Base-by-base conservation (phyloP, 2,329 filamentous ascomycete species). In the Aspergillus luchuensis region DNA sequence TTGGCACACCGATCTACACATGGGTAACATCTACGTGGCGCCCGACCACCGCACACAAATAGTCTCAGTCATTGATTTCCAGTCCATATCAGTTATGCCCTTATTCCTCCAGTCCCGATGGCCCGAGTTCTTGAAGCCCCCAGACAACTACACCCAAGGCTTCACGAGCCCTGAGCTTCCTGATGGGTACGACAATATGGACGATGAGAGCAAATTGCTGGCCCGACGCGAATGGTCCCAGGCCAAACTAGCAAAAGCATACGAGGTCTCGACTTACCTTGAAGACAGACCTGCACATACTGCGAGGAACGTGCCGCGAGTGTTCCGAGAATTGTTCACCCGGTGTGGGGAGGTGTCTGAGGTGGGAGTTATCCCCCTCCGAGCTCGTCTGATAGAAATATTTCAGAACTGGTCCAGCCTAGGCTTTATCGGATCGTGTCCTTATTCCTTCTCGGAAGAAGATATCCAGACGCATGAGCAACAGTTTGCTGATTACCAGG, bases 1-100 rank as follows among this genome's bases (percentile, higher is more conserved):
- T 2, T 66, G 66, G 64, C 66, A 69, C 36, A 45, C 50, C 17
- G 66, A 68, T 41, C 59, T 67, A 17, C 67, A 68, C 50, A 45
- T 66, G 56, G 66, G 72, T 25, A 76, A 77, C 51, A 75, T 78
- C 13, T 76, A 68, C 47, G 67, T 72, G 21, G 59, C 65, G 8
- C 47, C 64, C 4, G 55, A 68, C 13, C 60, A 72, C 0, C 54
- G 54, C 48, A 64, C 65, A 38, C 38, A n/a, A 50, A 71, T 72
- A 39, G 45, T 60, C n/a, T 60, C 58, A 0, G 17, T 71, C 1
- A 72, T 73, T 41, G 71, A 73, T 52, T 63, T 67, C 23, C 70
- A 73, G 56, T 67, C 63, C 11, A 43, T 66, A 45, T 66, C 64
- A 7, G 58, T 76, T 6, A 63, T 68, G 8, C 73, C 70, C 0